Evolutionary conservation across 352 stramenopile genomes (phyloP).

Genomic region (Pythium utonaiense): DNA sequence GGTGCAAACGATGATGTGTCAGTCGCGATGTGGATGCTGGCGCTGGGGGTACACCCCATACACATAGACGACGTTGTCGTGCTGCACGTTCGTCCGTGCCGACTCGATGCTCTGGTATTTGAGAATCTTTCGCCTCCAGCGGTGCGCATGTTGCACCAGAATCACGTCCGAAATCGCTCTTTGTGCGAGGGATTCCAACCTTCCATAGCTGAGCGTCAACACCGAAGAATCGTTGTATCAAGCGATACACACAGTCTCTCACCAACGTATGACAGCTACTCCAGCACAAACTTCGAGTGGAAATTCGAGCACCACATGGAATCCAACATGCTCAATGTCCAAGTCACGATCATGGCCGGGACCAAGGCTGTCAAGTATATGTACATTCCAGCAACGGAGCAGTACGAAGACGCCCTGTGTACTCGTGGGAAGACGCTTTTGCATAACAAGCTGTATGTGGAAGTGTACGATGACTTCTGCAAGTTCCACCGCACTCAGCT

Average conservation of each 20-base stretch:
- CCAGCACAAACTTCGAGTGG: too few relatives aligned
- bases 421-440: neutral
- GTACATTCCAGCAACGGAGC: neutral
- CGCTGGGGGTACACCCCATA: slow-evolving; percentile 36
- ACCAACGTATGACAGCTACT: neutral
- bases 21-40: slow-evolving; percentile 48
- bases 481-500: neutral
- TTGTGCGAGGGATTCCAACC: neutral
- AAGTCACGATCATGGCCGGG: neutral
- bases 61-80: slow-evolving; percentile 56
- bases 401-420: neutral
- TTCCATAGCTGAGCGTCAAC: neutral
- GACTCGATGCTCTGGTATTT: too few relatives aligned
- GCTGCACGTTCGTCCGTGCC: slow-evolving; percentile 28
- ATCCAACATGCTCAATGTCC: neutral
- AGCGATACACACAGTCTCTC: neutral
- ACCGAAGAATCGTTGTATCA: neutral
- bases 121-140: slow-evolving; percentile 27
- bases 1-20: slow-evolving; percentile 50
- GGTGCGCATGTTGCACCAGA: neutral
- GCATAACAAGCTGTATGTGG: slow-evolving; percentile 2
- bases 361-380: neutral
- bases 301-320: neutral
- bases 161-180: neutral
- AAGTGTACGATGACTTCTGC: neutral